A percentile compares a stretch with the other conserved stretches of the same genome.
phyloP scores from a whole-genome alignment of 2,329 filamentous ascomycete species.

The Aspergillus pseudoviridinutans region DNA sequence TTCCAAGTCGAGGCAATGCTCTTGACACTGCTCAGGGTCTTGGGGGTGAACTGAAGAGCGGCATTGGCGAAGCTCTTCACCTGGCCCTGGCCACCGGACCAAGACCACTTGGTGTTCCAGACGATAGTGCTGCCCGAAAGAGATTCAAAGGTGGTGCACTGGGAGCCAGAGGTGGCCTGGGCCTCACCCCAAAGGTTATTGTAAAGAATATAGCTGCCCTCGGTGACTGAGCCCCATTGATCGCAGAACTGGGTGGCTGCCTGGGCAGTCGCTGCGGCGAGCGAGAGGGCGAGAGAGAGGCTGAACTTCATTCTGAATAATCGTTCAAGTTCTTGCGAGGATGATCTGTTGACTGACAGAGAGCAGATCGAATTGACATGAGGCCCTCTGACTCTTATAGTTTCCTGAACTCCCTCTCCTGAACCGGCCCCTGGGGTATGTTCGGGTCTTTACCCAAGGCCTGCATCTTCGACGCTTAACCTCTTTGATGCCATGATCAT shows the following conservation, averaged over 20 bases:
- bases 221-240: conserved; percentile 35
- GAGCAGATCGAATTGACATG: neutral
- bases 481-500: neutral
- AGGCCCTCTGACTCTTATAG: neutral
- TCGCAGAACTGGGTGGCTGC: conserved; percentile 36
- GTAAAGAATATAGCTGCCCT: conserved; percentile 48
- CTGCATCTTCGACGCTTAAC: neutral
- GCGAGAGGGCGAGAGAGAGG: conserved; percentile 18
- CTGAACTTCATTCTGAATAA: conserved; percentile 26
- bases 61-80: conserved; percentile 49
- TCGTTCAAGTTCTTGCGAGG: neutral
- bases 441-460: neutral
- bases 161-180: conserved; percentile 34
- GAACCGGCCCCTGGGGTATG: neutral
- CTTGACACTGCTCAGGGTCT: conserved; percentile 31
- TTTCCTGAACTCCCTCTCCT: neutral
- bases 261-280: conserved; percentile 24
- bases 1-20: conserved; percentile 45
- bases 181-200: conserved; percentile 51
- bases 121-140: conserved; percentile 33
- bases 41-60: conserved; percentile 35
- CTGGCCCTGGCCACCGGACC: conserved; percentile 37
- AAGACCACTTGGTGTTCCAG: conserved; percentile 46
- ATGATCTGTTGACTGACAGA: neutral
- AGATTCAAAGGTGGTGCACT: conserved; percentile 43